Conservation (phyloP, 2,329 filamentous ascomycete genomes). For the Trichoderma koningii region DNA sequence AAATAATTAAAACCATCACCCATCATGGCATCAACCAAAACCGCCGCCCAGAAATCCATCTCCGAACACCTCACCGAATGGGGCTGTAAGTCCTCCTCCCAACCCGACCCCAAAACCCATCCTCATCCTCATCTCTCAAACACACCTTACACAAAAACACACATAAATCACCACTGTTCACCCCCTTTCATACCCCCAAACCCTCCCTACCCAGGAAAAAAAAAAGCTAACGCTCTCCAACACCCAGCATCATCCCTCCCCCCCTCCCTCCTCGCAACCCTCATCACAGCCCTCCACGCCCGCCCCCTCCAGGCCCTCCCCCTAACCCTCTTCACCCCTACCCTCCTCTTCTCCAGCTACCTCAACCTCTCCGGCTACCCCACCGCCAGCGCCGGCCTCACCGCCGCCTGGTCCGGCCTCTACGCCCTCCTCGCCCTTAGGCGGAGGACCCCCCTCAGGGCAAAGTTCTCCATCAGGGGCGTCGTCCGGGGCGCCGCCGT, state of each 20-base stretch:
- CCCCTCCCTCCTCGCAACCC: conserved; percentile 57
- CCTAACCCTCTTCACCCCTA: conserved; percentile 54
- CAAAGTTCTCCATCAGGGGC: conserved; percentile 52
- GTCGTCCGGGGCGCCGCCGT: conserved; percentile 54
- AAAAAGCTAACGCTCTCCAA: not conserved
- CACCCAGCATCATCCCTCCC: conserved; percentile 55
- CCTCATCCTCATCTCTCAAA: not conserved
- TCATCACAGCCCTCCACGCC: conserved; percentile 58
- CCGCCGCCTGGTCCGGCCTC: conserved; percentile 58
- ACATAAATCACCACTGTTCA: not conserved
- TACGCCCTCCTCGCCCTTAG: conserved; percentile 58
- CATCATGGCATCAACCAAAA: conserved; percentile 7
- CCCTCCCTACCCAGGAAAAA: not conserved
- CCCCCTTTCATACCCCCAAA: not conserved
- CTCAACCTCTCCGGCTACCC: conserved; percentile 61
- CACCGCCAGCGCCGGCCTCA: conserved; percentile 58
- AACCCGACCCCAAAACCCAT: not conserved
- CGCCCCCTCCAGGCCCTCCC: conserved; percentile 56
- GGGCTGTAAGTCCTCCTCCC: conserved; percentile 26
- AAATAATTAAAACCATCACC: too few species aligned
- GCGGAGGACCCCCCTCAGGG: conserved; percentile 42
- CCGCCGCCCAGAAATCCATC: conserved; percentile 17
- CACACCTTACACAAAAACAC: not conserved
- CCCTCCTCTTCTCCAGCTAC: conserved; percentile 59
- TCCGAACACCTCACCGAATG: conserved; percentile 26